Percentiles rank a stretch among this genome's conserved stretches.
Evolutionary conservation across 2,329 filamentous ascomycete genomes (phyloP).

Genomic region (Paraphaeosphaeria sporulosa): DNA sequence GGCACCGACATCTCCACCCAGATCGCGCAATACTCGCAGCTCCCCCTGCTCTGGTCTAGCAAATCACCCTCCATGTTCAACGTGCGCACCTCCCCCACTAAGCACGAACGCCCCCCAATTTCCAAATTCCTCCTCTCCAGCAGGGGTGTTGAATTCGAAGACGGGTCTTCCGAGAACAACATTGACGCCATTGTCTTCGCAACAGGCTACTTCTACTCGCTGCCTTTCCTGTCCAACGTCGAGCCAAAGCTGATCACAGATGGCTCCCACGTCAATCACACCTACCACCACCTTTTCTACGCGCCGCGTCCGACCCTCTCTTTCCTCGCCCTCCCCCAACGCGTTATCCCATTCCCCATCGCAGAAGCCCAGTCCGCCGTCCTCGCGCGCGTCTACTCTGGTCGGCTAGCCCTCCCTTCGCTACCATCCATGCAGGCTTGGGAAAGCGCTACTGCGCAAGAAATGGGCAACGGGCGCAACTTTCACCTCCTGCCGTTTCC

Average conservation of each 20-base stretch:
- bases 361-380: constrained; percentile 81
- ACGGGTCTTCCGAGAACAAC: constrained; percentile 69
- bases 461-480: constrained; percentile 56
- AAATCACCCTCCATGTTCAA: constrained; percentile 27
- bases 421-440: constrained; percentile 71
- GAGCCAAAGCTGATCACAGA: constrained; percentile 67
- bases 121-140: constrained; percentile 61
- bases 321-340: constrained; percentile 78
- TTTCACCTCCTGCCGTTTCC: constrained; percentile 67
- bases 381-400: constrained; percentile 79
- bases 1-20: constrained; percentile 84
- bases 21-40: constrained; percentile 68
- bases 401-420: constrained; percentile 70
- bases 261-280: constrained; percentile 72
- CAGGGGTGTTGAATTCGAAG: constrained; percentile 70
- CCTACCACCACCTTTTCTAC: constrained; percentile 83
- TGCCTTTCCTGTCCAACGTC: constrained; percentile 72
- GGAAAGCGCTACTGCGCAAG: constrained; percentile 59
- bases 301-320: constrained; percentile 78
- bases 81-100: constrained; percentile 52
- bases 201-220: constrained; percentile 87
- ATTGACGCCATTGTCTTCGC: constrained; percentile 85
- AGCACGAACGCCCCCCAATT: constrained; percentile 65
- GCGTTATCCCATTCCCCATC: constrained; percentile 86
- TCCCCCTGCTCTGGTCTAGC: constrained; percentile 61